phyloP scores from a whole-genome alignment of 208 protist species.

The Wallacemonas sp. region DNA sequence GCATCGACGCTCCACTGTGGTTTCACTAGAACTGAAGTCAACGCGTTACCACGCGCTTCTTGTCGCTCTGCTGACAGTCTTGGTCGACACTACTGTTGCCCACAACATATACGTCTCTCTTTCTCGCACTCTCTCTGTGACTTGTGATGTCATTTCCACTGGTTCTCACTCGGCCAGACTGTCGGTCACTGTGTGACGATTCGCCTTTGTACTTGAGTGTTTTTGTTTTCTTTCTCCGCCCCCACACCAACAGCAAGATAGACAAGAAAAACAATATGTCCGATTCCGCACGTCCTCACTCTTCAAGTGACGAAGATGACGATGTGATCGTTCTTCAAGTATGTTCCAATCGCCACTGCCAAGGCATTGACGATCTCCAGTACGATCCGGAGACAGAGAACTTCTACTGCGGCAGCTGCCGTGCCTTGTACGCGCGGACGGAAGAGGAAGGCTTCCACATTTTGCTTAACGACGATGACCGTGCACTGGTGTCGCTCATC shows the following conservation, averaged over 20 bases:
- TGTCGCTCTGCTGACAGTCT: too few species aligned
- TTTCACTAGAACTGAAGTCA: too few species aligned
- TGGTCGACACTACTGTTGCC: too few species aligned
- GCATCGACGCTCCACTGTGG: too few species aligned
- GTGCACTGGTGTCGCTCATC: slow-evolving; percentile 49
- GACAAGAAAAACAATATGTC: too few species aligned
- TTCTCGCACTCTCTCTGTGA: too few species aligned
- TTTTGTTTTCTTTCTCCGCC: slow-evolving; percentile 8
- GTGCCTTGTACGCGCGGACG: slow-evolving; percentile 54
- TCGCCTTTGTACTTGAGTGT: neutral
- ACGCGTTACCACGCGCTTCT: too few species aligned
- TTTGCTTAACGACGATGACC: slow-evolving; percentile 59
- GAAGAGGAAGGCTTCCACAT: slow-evolving; percentile 70
- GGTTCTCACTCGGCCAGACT: too few species aligned
- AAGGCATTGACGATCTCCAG: slow-evolving; percentile 71
- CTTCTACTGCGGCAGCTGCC: slow-evolving; percentile 74
- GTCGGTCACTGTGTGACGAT: neutral
- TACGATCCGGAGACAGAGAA: slow-evolving; percentile 71
- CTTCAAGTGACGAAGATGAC: slow-evolving; percentile 55
- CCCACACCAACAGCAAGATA: too few species aligned
- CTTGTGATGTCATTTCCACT: too few species aligned
- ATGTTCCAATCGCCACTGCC: slow-evolving; percentile 66
- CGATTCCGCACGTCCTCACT: neutral
- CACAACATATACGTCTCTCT: too few species aligned
- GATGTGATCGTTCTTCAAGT: slow-evolving; percentile 80